Conservation (phyloP, 768 basidiomycete genomes). For the Boletus fagicola region DNA sequence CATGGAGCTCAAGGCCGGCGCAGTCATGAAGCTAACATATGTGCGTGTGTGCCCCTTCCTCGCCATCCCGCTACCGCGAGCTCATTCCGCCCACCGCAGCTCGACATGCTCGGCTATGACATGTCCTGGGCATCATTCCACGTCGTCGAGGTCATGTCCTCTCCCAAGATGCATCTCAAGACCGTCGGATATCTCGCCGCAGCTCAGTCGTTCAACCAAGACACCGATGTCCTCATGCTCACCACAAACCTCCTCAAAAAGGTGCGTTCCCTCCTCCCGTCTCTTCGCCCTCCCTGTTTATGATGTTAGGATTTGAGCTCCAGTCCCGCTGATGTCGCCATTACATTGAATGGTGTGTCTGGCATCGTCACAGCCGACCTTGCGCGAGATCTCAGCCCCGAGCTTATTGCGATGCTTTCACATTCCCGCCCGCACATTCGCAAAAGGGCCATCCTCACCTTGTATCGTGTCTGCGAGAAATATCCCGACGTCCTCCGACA, state of each 20-base stretch:
- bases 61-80: not conserved
- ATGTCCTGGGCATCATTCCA: constrained; percentile 97
- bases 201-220: constrained; percentile 83
- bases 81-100: constrained; percentile 44
- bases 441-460: constrained; percentile 82
- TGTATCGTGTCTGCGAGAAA: constrained; percentile 77
- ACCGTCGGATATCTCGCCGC: constrained; percentile 95
- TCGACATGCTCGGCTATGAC: constrained; percentile 96
- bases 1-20: constrained; percentile 95
- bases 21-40: constrained; percentile 94
- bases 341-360: constrained; percentile 79
- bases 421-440: constrained; percentile 88
- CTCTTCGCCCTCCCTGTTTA: constrained; percentile 8
- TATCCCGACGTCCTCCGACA: constrained; percentile 76
- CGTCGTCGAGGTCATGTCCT: constrained; percentile 98
- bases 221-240: constrained; percentile 96
- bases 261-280: constrained; percentile 43
- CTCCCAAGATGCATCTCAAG: constrained; percentile 87
- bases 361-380: constrained; percentile 84
- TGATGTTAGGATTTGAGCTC: constrained; percentile 71
- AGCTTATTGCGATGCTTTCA: constrained; percentile 81
- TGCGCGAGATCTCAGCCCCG: constrained; percentile 85
- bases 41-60: constrained; percentile 49
- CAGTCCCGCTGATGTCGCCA: constrained; percentile 67
- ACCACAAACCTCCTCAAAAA: constrained; percentile 96